Conservation (phyloP, 1,284 basidiomycete genomes). For the Schizophyllum amplum region DNA sequence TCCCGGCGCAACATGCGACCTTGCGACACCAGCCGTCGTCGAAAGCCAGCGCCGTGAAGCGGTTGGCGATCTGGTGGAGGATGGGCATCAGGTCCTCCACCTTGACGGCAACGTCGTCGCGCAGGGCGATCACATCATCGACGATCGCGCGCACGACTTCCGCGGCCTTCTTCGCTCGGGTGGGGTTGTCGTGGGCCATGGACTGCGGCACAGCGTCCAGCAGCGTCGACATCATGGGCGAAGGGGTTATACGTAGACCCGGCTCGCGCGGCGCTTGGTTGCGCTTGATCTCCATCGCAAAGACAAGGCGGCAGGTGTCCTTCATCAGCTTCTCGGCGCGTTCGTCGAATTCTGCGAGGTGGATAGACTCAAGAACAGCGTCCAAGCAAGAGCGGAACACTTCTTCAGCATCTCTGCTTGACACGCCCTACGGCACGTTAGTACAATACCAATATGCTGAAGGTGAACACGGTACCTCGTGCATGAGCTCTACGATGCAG, state of each 20-base stretch:
- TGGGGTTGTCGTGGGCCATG: slow-evolving; percentile 55
- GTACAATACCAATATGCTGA: neutral
- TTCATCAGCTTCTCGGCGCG: slow-evolving; percentile 64
- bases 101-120: slow-evolving; percentile 29
- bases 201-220: slow-evolving; percentile 72
- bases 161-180: slow-evolving; percentile 54
- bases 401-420: slow-evolving; percentile 59
- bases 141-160: slow-evolving; percentile 57
- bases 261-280: neutral
- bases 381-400: slow-evolving; percentile 61
- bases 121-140: slow-evolving; percentile 57
- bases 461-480: slow-evolving; percentile 48
- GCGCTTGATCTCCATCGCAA: slow-evolving; percentile 47
- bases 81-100: slow-evolving; percentile 49
- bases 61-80: slow-evolving; percentile 71
- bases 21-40: slow-evolving; percentile 87
- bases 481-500: slow-evolving; percentile 64
- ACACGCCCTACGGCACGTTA: slow-evolving; percentile 46
- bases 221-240: slow-evolving; percentile 63
- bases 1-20: slow-evolving; percentile 79
- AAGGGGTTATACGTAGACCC: slow-evolving; percentile 43
- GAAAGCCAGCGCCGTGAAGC: slow-evolving; percentile 79
- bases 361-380: slow-evolving; percentile 74
- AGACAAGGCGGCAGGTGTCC: slow-evolving; percentile 62
- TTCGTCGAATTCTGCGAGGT: slow-evolving; percentile 61